Base-by-base conservation (phyloP, 2,329 filamentous ascomycete genomes). In the Macrophomina tecta region DNA sequence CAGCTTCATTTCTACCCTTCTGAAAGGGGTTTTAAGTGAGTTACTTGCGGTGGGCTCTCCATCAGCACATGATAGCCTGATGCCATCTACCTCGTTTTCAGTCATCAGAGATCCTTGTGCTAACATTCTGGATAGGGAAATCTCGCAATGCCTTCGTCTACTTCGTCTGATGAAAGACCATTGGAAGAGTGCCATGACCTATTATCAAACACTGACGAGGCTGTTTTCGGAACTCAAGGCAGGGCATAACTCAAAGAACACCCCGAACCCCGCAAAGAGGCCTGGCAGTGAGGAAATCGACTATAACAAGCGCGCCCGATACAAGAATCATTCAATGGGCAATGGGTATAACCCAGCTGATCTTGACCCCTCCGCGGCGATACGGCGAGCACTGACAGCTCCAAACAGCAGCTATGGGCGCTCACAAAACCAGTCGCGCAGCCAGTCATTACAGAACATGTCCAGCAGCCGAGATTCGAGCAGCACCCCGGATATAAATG, bases 101-200 rank as follows among this genome's bases (percentile, higher is more conserved):
- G 23, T 5, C 6, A 11, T 9, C 45, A 16, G 6, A 9, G 9
- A 2, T 1, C 40, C 16, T 30, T 2, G 5, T 16, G 8, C 40
- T 61, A 16, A 61, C 30, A 4, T 61, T 1, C 4, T 23, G 2
- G 2, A 6, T 1, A 67, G 65, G 28, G 65, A 67, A 36, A 67
- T 67, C 6, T 36, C 49, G 12, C 40, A 30, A 38, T 52, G 48
- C 42, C 48, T 67, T 28, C 38, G 34, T 3, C 36, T 67, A 9
- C 58, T 67, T 14, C 48, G 65, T 8, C n/a, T 63, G 23, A 67
- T 67, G 65, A 62, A 51, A 4, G 65, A 62, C 18, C 65, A 67
- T 38, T 67, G 65, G 65, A 67, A 67, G 36, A 56, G 56, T 12
- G 65, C 65, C 12, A 55, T 36, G 48, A 62, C 60, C n/a, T 67